These are phyloP conservation scores for Dryas alaskensis DNA, from an alignment of 306 rosid genomes.

Conservation along the genomic window DNA sequence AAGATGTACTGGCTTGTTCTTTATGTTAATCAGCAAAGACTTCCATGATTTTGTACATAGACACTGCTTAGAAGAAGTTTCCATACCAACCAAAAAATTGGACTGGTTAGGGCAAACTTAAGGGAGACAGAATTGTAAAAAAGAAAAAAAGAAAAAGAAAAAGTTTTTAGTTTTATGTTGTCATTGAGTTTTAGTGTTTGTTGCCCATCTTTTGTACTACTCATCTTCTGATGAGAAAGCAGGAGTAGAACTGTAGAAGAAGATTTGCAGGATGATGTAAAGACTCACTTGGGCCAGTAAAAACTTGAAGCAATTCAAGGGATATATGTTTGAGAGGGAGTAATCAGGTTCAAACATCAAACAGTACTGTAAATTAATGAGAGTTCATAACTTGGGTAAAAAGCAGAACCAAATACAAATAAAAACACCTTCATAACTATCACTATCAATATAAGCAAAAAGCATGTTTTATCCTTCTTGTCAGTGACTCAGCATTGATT, in stretches of 20 bases:
- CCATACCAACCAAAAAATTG: constrained; percentile 1
- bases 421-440: too few relatives aligned
- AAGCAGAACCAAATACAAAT: too few relatives aligned
- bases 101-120: background rate
- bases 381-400: too few relatives aligned
- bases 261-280: too few relatives aligned
- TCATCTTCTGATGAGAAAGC: background rate
- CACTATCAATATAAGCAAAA: too few relatives aligned
- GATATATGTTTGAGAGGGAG: too few relatives aligned
- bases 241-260: too few relatives aligned
- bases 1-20: constrained; percentile 28
- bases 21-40: background rate
- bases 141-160: background rate
- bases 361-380: too few relatives aligned
- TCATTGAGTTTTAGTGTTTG: background rate
- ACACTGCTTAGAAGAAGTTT: constrained; percentile 31
- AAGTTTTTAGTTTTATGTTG: background rate
- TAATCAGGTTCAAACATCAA: too few relatives aligned
- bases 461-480: constrained; percentile 39
- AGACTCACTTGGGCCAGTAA: too few relatives aligned
- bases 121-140: background rate
- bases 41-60: constrained; percentile 14
- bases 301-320: too few relatives aligned
- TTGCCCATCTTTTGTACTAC: background rate
- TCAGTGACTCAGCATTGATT: constrained; percentile 17